Evolutionary conservation across 495 filamentous ascomycete genomes (phyloP).

Genomic region (Aspergillus biplanus): DNA sequence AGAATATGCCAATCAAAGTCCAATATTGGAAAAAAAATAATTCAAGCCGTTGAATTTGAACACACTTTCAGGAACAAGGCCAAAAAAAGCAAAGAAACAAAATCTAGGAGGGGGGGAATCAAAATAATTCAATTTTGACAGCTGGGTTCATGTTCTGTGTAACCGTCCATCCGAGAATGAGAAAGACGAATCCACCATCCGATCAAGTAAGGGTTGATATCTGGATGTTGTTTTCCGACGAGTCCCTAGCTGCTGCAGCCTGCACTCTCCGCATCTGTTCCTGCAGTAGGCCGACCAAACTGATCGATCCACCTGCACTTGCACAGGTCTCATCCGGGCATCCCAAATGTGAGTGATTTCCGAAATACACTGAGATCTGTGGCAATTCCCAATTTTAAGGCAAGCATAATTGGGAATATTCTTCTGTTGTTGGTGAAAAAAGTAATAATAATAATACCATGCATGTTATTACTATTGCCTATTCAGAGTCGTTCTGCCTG

Average conservation of each 20-base stretch:
- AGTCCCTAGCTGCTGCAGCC: slow-evolving; percentile 20
- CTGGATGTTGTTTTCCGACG: slow-evolving; percentile 9
- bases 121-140: slow-evolving; percentile 22
- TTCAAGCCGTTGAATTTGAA: slow-evolving; percentile 2
- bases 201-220: slow-evolving; percentile 21
- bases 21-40: slow-evolving; percentile 11
- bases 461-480: background rate
- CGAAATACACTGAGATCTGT: slow-evolving; percentile 14
- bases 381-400: slow-evolving; percentile 18
- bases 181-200: background rate
- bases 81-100: slow-evolving; percentile 18
- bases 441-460: background rate
- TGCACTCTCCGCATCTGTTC: slow-evolving; percentile 41
- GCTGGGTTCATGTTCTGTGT: slow-evolving; percentile 16
- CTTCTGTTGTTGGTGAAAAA: background rate
- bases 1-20: slow-evolving; percentile 15
- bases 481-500: too few relatives aligned
- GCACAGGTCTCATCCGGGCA: slow-evolving; percentile 33
- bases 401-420: slow-evolving; percentile 9
- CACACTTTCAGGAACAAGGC: background rate
- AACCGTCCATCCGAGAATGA: slow-evolving; percentile 13
- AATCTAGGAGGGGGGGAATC: slow-evolving; percentile 7
- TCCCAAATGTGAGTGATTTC: slow-evolving; percentile 25
- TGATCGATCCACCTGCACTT: slow-evolving; percentile 26
- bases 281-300: slow-evolving; percentile 47